phyloP scores from a whole-genome alignment of 129 eudicot species.

The Arctium minus region DNA sequence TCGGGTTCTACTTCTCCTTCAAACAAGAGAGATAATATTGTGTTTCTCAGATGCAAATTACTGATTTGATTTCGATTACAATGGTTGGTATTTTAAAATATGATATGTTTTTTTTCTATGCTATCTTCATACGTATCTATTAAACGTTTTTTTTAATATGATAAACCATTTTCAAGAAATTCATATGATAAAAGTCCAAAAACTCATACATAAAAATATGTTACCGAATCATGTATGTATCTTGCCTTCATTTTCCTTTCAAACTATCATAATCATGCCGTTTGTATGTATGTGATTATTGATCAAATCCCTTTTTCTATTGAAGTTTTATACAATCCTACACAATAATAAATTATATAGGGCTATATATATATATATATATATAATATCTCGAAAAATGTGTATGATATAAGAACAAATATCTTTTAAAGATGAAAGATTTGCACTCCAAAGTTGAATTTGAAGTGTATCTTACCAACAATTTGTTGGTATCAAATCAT shows the following conservation, averaged over 20 bases:
- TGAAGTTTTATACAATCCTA: not conserved
- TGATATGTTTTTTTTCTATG: too few relatives aligned
- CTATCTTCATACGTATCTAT: not conserved
- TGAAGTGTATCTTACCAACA: slow-evolving; percentile 25
- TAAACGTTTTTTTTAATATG: too few relatives aligned
- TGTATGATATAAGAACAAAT: not conserved
- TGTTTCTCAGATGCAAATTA: too few relatives aligned
- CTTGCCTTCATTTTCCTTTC: not conserved
- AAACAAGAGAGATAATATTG: too few relatives aligned
- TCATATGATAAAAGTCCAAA: not conserved
- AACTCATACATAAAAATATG: not conserved
- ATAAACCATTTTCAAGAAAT: not conserved
- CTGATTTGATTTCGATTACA: too few relatives aligned
- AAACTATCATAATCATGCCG: not conserved
- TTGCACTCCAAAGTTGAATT: slow-evolving; percentile 8
- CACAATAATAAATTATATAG: slow-evolving; percentile 7
- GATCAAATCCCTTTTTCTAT: not conserved
- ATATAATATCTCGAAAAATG: not conserved
- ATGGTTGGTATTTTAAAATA: too few relatives aligned
- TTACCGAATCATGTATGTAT: not conserved
- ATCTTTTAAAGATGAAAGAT: slow-evolving; percentile 3
- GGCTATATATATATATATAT: too few relatives aligned
- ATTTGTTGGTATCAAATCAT: slow-evolving; percentile 18
- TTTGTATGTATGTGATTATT: not conserved
- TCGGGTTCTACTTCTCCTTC: too few relatives aligned